A percentile compares a stretch with the other conserved stretches of the same genome.
Evolutionary conservation across 805 yeast genomes (phyloP).

Genomic region (Candida incommunis): DNA sequence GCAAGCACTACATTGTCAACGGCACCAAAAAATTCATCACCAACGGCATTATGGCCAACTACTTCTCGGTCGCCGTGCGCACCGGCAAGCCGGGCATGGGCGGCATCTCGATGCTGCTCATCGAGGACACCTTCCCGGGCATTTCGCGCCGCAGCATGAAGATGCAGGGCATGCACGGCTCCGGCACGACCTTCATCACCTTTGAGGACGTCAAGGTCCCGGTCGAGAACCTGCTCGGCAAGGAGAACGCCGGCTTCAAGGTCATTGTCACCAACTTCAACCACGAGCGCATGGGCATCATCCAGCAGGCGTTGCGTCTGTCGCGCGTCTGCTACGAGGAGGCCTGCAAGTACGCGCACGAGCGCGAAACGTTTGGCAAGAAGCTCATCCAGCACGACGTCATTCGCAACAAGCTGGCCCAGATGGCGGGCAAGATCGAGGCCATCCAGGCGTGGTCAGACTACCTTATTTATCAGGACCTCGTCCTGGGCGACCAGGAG

Average conservation of each 20-base stretch:
- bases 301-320: conserved; percentile 27
- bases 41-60: conserved; percentile 30
- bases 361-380: conserved; percentile 30
- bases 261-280: conserved; percentile 31
- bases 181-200: conserved; percentile 27
- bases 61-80: conserved; percentile 30
- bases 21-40: conserved; percentile 34
- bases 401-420: conserved; percentile 28
- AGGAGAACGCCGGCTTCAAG: conserved; percentile 30
- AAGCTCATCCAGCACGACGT: conserved; percentile 28
- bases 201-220: conserved; percentile 34
- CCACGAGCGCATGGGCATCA: conserved; percentile 30
- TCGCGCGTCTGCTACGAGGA: conserved; percentile 30
- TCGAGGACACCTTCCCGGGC: conserved; percentile 27
- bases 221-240: conserved; percentile 27
- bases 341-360: conserved; percentile 28
- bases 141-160: conserved; percentile 23
- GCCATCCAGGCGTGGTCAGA: conserved; percentile 28
- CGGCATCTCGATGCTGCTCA: conserved; percentile 27
- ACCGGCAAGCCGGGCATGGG: conserved; percentile 28
- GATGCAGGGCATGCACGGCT: conserved; percentile 29
- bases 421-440: conserved; percentile 28
- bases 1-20: conserved; percentile 27
- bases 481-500: conserved; percentile 23
- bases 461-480: conserved; percentile 22